Evolutionary conservation across 257 asterid genomes (phyloP).

Genomic region (Solanum ahanhuiri): DNA sequence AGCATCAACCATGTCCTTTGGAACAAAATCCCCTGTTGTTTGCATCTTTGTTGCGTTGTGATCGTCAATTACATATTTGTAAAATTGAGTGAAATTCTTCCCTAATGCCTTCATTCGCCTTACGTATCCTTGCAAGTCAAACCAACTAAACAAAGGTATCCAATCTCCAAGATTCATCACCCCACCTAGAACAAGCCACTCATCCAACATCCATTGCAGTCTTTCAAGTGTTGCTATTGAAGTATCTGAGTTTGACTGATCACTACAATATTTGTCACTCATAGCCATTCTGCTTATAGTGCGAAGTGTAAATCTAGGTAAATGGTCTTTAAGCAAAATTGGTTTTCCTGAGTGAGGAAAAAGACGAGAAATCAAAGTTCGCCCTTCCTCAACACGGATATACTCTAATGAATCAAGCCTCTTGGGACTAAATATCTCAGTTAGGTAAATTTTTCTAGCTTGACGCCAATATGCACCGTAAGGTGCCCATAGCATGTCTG

Average conservation of each 20-base stretch:
- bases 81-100: background rate
- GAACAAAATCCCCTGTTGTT: background rate
- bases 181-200: background rate
- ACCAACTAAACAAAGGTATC: background rate
- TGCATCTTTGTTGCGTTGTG: background rate
- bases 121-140: background rate
- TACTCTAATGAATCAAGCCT: slow-evolving; percentile 5
- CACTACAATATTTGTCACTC: slow-evolving; percentile 8
- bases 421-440: background rate
- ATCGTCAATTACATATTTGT: background rate
- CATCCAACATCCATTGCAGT: background rate
- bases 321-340: slow-evolving; percentile 11
- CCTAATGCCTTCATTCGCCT: background rate
- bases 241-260: background rate
- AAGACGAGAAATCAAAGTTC: slow-evolving; percentile 1
- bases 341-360: slow-evolving; percentile 9
- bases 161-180: background rate
- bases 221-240: background rate
- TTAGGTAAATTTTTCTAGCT: background rate
- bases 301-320: slow-evolving; percentile 1
- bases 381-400: background rate
- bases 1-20: background rate
- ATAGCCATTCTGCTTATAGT: background rate
- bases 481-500: background rate
- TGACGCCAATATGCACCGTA: background rate